Base-by-base conservation (phyloP, 23 red algal genomes). In the Cyanidioschyzon merolae region DNA sequence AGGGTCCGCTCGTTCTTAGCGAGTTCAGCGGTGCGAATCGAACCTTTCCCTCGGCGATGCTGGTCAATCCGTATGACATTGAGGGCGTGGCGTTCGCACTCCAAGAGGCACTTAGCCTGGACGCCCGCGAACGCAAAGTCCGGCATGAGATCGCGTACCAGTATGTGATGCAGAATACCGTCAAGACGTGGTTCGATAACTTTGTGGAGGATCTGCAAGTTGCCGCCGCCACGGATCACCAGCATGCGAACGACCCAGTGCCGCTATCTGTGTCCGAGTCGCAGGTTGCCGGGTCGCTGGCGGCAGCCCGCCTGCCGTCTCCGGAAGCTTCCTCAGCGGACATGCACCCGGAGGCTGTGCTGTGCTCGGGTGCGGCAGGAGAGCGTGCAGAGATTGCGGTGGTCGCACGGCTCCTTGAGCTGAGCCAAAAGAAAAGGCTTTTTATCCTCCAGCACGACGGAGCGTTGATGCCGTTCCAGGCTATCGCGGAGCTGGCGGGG, bases 1-100 rank as follows among this genome's bases (percentile, higher is more conserved):
- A 84, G 34, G 92, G 87, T 21, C 59, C 80, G 2, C 75, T 96
- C n/a, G 57, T 96, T 34, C 83, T 96, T 0, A 83, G 77, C 34
- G 87, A 96, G 37, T 96, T 96, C 84, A 82, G 86, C 2, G 87
- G 87, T 54, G 80, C 92, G 0, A 77, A 87, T 29, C 79, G 83
- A 16, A 75, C 78, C 26, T 88, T 96, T 63, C 82, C 92, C 38
- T 84, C 85, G 38, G 92, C 92, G 21, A 40, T 83, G n/a, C 87
- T 85, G 57, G 83, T 96, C 0, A 96, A 96, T 75, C 92, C 92
- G 38, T 96, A 82, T 82, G 76, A 96, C 75, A 80, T 85, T 7
- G 87, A 90, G 76, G 80, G 80, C 37, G 74, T 95, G 51, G 32
- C 40, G 34, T 82, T 76, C 1, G 82, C 85, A 75, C 84, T 95